phyloP scores from a whole-genome alignment of 345 rosid genomes.

The Alliaria petiolata region DNA sequence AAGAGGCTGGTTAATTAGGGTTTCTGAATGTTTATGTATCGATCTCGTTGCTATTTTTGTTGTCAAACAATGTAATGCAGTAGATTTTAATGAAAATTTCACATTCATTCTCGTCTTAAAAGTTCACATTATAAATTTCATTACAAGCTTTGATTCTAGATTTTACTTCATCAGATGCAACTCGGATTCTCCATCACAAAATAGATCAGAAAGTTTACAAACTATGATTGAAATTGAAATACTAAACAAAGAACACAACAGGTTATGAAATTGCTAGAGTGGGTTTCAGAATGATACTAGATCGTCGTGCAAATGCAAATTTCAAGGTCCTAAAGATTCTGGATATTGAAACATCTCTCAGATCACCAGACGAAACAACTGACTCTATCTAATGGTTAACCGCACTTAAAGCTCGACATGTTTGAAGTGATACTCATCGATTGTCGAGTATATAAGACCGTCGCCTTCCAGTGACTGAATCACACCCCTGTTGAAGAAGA shows the following conservation, averaged over 20 bases:
- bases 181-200: too few relatives aligned
- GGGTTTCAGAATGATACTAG: background rate
- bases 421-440: conserved; percentile 93
- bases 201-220: too few relatives aligned
- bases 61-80: too few relatives aligned
- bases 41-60: too few relatives aligned
- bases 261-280: too few relatives aligned
- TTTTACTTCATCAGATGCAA: too few relatives aligned
- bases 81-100: too few relatives aligned
- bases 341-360: background rate
- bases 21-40: background rate
- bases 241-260: background rate
- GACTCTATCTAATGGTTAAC: conserved; percentile 1
- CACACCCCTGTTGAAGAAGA: conserved; percentile 48
- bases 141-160: too few relatives aligned
- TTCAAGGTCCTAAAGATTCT: background rate
- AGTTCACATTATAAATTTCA: too few relatives aligned
- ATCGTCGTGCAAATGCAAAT: background rate
- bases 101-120: too few relatives aligned
- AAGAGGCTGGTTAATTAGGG: too few relatives aligned
- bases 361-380: background rate
- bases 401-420: conserved; percentile 48
- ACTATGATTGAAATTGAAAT: background rate
- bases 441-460: conserved; percentile 87
- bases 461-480: conserved; percentile 79